phyloP scores from a whole-genome alignment of 2,329 filamentous ascomycete species.

The Fusarium penzigii region DNA sequence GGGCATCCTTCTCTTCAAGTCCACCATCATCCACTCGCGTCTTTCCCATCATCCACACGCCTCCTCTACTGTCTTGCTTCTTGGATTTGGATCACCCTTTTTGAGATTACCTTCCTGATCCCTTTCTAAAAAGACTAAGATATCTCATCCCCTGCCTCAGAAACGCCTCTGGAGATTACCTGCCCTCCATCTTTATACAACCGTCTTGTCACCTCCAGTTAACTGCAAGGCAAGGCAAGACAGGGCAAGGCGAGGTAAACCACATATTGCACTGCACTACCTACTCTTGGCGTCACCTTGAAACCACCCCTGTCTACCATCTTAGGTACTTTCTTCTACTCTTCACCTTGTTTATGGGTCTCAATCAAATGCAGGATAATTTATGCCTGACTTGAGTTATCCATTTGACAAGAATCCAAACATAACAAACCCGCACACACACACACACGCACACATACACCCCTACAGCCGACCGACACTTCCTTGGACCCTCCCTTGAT shows the following conservation, averaged over 20 bases:
- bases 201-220: constrained; percentile 20
- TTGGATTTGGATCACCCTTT: constrained; percentile 2
- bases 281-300: constrained; percentile 21
- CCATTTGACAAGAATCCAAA: constrained; percentile 16
- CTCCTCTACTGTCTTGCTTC: constrained; percentile 14
- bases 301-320: constrained; percentile 10
- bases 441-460: constrained; percentile 5
- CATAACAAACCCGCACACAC: constrained; percentile 16
- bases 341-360: constrained; percentile 5
- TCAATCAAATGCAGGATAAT: neutral
- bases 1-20: constrained; percentile 14
- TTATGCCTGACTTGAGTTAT: constrained; percentile 22
- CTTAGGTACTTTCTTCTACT: neutral
- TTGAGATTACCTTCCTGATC: constrained; percentile 12
- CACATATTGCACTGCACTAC: constrained; percentile 16
- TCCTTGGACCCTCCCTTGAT: constrained; percentile 19
- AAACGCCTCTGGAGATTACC: neutral
- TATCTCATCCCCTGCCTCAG: constrained; percentile 14
- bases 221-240: neutral
- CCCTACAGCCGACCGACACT: constrained; percentile 1
- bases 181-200: neutral
- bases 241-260: constrained; percentile 8
- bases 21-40: constrained; percentile 17
- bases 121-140: constrained; percentile 3
- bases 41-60: constrained; percentile 19